Evolutionary conservation across 768 basidiomycete species (phyloP).

Genomic region (Infundibulicybe gibba): DNA sequence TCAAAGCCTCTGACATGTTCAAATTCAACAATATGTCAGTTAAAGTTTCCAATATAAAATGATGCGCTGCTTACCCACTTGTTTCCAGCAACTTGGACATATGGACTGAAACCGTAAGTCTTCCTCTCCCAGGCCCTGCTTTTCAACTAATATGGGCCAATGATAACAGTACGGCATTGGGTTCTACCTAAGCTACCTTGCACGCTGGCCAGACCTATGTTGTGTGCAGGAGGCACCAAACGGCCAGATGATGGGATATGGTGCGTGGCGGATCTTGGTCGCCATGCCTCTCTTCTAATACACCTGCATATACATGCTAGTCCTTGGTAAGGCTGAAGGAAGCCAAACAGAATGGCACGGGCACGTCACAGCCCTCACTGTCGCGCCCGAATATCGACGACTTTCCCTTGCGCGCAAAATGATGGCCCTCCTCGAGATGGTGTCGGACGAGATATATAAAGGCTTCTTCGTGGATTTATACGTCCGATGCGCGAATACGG

Average conservation of each 20-base stretch:
- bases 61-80: constrained; percentile 4
- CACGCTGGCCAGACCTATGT: constrained; percentile 91
- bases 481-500: constrained; percentile 81
- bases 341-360: constrained; percentile 77
- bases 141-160: not conserved
- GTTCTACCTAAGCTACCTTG: constrained; percentile 87
- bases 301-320: constrained; percentile 33
- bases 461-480: constrained; percentile 95
- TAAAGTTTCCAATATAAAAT: not conserved
- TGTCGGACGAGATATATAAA: constrained; percentile 76
- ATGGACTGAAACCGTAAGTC: constrained; percentile 93
- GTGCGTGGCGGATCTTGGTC: constrained; percentile 45
- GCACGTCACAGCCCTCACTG: constrained; percentile 92
- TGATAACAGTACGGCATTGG: constrained; percentile 70
- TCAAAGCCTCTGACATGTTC: constrained; percentile 87
- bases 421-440: constrained; percentile 82
- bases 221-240: constrained; percentile 77
- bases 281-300: not conserved
- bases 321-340: constrained; percentile 94
- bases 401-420: constrained; percentile 83
- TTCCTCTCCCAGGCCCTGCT: not conserved
- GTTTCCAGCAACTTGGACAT: constrained; percentile 80
- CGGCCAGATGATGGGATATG: constrained; percentile 90
- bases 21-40: constrained; percentile 88
- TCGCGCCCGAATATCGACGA: constrained; percentile 90